Percentiles rank a stretch among this genome's conserved stretches.
Evolutionary conservation across 164 flowering plant genomes (phyloP).

Genomic region (Nymphaea colorata): DNA sequence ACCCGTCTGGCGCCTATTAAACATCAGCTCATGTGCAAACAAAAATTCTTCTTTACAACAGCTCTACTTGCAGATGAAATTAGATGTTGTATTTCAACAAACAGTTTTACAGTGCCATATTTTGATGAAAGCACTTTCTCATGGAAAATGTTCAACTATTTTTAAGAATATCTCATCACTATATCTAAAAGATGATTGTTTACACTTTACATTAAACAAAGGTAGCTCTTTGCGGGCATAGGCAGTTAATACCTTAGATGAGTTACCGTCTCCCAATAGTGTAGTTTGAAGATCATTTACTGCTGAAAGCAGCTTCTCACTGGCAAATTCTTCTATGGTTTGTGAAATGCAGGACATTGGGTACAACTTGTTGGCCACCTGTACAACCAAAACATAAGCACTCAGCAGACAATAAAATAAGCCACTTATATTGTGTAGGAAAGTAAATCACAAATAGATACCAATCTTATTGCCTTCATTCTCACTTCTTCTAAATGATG

Average conservation of each 20-base stretch:
- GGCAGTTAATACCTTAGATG: neutral
- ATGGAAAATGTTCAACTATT: too few relatives aligned
- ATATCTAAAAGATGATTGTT: too few relatives aligned
- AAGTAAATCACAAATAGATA: conserved; percentile 14
- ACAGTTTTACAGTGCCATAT: too few relatives aligned
- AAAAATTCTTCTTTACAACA: too few relatives aligned
- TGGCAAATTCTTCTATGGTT: conserved; percentile 85
- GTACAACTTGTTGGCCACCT: conserved; percentile 97
- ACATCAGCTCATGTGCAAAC: too few relatives aligned
- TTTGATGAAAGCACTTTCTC: too few relatives aligned
- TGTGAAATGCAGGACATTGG: conserved; percentile 58
- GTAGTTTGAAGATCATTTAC: conserved; percentile 11
- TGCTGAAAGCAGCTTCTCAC: conserved; percentile 52
- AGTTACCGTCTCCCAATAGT: neutral
- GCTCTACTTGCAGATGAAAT: too few relatives aligned
- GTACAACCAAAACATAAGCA: conserved; percentile 6
- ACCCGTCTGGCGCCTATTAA: too few relatives aligned
- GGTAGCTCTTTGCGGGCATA: too few relatives aligned
- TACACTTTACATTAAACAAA: too few relatives aligned
- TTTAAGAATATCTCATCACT: too few relatives aligned
- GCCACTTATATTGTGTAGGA: neutral
- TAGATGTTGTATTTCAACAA: too few relatives aligned
- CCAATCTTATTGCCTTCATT: conserved; percentile 97
- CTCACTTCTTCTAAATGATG: conserved; percentile 89
- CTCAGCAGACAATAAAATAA: neutral